Evolutionary conservation across 2,329 filamentous ascomycete species (phyloP).

Genomic region (Calonectria leucothoes): DNA sequence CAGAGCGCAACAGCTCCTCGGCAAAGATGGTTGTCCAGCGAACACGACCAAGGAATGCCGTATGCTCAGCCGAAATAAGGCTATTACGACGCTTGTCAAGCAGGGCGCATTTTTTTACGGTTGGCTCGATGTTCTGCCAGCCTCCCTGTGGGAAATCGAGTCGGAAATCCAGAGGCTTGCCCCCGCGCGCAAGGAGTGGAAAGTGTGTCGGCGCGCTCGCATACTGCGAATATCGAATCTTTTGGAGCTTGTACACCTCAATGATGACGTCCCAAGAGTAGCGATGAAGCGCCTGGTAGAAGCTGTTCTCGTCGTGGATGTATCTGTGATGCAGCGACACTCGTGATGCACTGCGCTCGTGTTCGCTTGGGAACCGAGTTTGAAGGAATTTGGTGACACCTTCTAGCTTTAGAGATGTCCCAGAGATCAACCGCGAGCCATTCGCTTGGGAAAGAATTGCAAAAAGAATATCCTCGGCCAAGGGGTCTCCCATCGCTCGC

Average conservation of each 20-base stretch:
- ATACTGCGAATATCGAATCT: neutral
- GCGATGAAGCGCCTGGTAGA: neutral
- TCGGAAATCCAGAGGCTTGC: neutral
- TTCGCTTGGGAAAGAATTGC: neutral
- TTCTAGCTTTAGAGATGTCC: neutral
- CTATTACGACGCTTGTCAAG: neutral
- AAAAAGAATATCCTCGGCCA: neutral
- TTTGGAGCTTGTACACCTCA: neutral
- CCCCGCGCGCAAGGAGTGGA: neutral
- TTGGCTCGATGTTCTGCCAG: neutral
- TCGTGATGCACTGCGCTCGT: neutral
- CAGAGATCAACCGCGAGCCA: neutral
- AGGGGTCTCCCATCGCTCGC: neutral
- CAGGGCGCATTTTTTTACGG: neutral
- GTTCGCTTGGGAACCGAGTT: neutral
- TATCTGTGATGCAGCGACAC: neutral
- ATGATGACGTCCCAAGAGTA: neutral
- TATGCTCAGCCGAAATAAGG: neutral
- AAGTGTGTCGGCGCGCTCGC: neutral
- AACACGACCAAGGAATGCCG: neutral
- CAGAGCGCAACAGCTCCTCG: neutral
- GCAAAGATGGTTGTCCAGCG: neutral
- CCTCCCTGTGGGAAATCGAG: neutral
- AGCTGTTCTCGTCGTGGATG: neutral
- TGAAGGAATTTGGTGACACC: neutral